Evolutionary conservation across 2,329 filamentous ascomycete species (phyloP).

Genomic region (Penicillium sp.): DNA sequence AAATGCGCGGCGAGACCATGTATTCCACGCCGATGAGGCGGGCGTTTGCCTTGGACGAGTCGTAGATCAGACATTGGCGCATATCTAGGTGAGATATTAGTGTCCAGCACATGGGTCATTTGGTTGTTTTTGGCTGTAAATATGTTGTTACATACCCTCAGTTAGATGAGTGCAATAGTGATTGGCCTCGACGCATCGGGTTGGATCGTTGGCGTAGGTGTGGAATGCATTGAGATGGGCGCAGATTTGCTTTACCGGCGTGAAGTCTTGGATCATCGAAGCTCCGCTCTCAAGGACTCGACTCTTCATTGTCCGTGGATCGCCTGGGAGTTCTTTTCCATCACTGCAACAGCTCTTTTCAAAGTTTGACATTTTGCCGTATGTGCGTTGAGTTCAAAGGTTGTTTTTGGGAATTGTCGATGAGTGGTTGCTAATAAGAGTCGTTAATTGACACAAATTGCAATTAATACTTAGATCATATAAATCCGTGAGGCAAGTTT

Average conservation of each 20-base stretch:
- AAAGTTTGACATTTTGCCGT: conserved; percentile 13
- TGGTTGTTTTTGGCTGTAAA: neutral
- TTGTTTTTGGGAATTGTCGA: neutral
- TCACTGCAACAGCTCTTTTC: conserved; percentile 6
- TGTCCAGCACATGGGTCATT: neutral
- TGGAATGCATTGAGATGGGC: conserved; percentile 87
- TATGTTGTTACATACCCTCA: conserved; percentile 42
- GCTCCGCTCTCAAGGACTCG: conserved; percentile 40
- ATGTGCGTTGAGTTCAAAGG: neutral
- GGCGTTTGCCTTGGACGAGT: conserved; percentile 63
- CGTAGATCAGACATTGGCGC: conserved; percentile 82
- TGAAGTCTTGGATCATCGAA: conserved; percentile 51
- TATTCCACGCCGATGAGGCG: conserved; percentile 83
- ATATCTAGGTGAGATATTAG: conserved; percentile 53
- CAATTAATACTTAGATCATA: neutral
- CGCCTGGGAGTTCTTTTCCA: conserved; percentile 25
- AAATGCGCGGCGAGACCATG: conserved; percentile 73
- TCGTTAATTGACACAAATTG: neutral
- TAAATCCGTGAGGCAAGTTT: neutral
- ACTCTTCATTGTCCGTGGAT: conserved; percentile 35
- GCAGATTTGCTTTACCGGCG: conserved; percentile 70
- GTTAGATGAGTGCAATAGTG: conserved; percentile 81
- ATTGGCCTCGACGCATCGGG: conserved; percentile 70
- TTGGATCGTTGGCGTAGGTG: conserved; percentile 70
- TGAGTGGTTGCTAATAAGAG: too few species aligned